Evolutionary conservation across 129 eudicot species (phyloP), one percentile per base, ranked within the genome.

Genomic region (Flaveria linearis): DNA sequence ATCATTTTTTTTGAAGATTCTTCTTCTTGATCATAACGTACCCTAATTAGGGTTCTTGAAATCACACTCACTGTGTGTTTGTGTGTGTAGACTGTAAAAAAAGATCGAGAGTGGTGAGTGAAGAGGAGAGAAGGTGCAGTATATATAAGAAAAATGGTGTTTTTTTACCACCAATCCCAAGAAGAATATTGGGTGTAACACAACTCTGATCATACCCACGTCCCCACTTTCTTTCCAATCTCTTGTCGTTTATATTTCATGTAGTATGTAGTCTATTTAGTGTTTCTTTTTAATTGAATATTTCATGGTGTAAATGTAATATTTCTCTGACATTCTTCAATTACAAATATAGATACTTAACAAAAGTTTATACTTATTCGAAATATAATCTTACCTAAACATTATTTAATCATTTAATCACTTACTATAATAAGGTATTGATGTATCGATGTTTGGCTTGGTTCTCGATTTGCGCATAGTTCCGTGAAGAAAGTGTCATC

Each of bases 141-240:
- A 75, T 86, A 84, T 71, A 71, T 77, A 62, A 68, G 15, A 46
- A 65, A 71, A 39, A 67, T 39, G 18, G 22, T 22, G 25, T 64
- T 74, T 78, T 75, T 74, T 56, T 72, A 78, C 90, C 96, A 81
- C 96, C 96, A 88, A 92, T 92, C 96, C 98, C 98, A 76, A 92
- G 90, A 84, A 87, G 98, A 92, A 92, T 92, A 89, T 91, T 69
- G 91, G 85, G 58, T 63, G 15, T 62, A 47, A 71, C 63, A 78
- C 16, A 71, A 71, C 72, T 73, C 57, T 80, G 20, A 67, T 53
- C 18, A 52, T 47, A 63, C 82, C 79, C 56, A 47, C 80, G 41
- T 36, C 41, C 41, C 41, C 7, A 36, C 41, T 3, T 64, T 67
- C 65, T 46, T 75, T 53, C 52, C 74, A 80, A 64, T 30, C 47